A percentile compares a stretch with the other conserved stretches of the same genome.
Evolutionary conservation across 2,329 filamentous ascomycete species (phyloP).

Genomic region (Exophiala lecanii-corni): DNA sequence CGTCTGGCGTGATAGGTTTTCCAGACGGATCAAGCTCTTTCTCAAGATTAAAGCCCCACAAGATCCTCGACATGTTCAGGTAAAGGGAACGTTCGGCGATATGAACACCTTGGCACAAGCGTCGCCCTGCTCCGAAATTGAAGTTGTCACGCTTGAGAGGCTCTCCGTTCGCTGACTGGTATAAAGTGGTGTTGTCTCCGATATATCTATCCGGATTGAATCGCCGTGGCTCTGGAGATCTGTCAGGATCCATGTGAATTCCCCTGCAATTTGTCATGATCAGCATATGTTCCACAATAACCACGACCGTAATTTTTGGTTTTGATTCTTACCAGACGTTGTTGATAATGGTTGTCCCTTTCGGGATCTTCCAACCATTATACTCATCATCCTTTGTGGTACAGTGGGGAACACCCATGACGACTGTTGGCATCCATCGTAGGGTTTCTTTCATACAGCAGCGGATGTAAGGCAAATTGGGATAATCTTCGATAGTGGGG

Average conservation of each 20-base stretch:
- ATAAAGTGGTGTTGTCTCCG: slow-evolving; percentile 28
- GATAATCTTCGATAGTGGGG: slow-evolving; percentile 47
- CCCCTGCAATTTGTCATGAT: slow-evolving; percentile 26
- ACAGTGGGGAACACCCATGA: slow-evolving; percentile 25
- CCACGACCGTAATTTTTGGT: too few relatives aligned
- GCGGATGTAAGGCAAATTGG: slow-evolving; percentile 48
- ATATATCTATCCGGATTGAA: slow-evolving; percentile 32
- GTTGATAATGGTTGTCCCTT: slow-evolving; percentile 16
- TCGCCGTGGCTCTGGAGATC: slow-evolving; percentile 27
- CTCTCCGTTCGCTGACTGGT: slow-evolving; percentile 31
- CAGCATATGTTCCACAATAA: too few relatives aligned
- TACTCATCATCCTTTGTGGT: slow-evolving; percentile 23
- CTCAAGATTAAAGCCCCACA: slow-evolving; percentile 32
- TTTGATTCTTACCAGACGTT: too few relatives aligned
- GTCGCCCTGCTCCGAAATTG: slow-evolving; percentile 30
- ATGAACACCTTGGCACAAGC: slow-evolving; percentile 33
- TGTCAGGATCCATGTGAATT: slow-evolving; percentile 29
- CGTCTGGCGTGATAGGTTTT: too few relatives aligned
- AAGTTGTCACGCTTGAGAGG: slow-evolving; percentile 27
- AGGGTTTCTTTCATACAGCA: slow-evolving; percentile 54
- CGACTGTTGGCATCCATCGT: slow-evolving; percentile 48
- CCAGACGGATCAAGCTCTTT: slow-evolving; percentile 13
- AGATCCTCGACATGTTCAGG: slow-evolving; percentile 25
- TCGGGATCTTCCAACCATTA: slow-evolving; percentile 24
- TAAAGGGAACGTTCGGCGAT: slow-evolving; percentile 32